phyloP scores from a whole-genome alignment of 495 filamentous ascomycete genomes.

The Aspergillus ellipticus region DNA sequence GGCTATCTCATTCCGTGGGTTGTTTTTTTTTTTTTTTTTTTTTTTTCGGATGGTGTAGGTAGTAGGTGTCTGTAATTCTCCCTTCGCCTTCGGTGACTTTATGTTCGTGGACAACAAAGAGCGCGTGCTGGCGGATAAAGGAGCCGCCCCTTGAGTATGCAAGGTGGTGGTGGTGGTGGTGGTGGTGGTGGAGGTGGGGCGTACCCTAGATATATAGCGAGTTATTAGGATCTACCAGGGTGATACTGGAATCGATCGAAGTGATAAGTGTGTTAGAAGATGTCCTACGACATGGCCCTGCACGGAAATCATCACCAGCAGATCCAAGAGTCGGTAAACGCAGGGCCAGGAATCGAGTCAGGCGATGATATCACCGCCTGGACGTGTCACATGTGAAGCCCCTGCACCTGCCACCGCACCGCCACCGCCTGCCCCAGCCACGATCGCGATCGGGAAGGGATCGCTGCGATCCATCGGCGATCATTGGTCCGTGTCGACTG shows the following conservation, averaged over 20 bases:
- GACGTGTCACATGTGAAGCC: background rate
- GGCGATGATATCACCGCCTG: conserved; percentile 14
- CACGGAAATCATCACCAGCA: too few relatives aligned
- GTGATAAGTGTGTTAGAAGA: background rate
- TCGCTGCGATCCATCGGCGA: background rate
- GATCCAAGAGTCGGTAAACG: too few relatives aligned
- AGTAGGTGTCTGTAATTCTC: too few relatives aligned
- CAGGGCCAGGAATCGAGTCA: background rate
- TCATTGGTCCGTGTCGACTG: background rate
- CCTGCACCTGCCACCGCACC: background rate
- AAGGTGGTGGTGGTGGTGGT: background rate
- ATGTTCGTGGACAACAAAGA: background rate
- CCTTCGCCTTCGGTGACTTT: background rate
- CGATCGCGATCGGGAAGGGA: background rate
- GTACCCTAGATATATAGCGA: background rate
- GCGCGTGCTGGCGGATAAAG: background rate
- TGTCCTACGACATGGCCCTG: background rate
- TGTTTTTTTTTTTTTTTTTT: too few relatives aligned
- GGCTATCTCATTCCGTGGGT: background rate
- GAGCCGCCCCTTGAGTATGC: background rate
- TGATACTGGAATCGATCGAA: background rate
- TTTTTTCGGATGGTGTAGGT: too few relatives aligned
- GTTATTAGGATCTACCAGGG: background rate
- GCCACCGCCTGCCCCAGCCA: background rate
- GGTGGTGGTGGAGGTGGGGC: background rate